Conservation (phyloP, 495 filamentous ascomycete species). For the Diplogelasinospora grovesii region DNA sequence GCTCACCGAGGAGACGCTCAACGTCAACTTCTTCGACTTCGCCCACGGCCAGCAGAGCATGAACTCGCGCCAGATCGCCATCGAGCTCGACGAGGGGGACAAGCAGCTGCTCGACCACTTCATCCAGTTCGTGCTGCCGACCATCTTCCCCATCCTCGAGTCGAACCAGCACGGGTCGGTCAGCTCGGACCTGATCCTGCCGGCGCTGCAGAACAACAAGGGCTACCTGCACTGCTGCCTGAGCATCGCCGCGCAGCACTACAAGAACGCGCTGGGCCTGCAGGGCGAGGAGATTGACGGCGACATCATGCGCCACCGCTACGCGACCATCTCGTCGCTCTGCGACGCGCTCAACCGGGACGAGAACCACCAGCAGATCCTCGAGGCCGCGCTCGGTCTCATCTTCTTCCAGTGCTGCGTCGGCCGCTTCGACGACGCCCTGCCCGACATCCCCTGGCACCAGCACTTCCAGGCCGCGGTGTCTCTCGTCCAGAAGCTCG, state of each 20-base stretch:
- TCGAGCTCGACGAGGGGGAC: constrained; percentile 87
- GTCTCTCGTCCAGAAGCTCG: constrained; percentile 74
- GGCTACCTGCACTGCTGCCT: constrained; percentile 93
- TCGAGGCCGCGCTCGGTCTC: constrained; percentile 92
- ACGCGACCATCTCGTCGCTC: constrained; percentile 76
- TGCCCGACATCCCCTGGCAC: constrained; percentile 94
- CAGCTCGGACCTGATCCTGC: constrained; percentile 73
- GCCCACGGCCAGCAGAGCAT: constrained; percentile 50
- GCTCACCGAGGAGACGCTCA: constrained; percentile 57
- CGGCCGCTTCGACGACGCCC: constrained; percentile 72
- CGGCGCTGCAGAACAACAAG: constrained; percentile 81
- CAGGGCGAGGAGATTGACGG: constrained; percentile 70
- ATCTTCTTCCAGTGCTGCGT: constrained; percentile 97
- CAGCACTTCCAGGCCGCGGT: constrained; percentile 91
- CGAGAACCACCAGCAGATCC: constrained; percentile 74
- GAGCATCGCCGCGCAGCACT: constrained; percentile 91
- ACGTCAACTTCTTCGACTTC: constrained; percentile 74
- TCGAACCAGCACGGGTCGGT: constrained; percentile 75
- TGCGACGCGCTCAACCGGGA: constrained; percentile 78
- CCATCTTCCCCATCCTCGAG: constrained; percentile 88
- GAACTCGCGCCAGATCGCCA: constrained; percentile 55
- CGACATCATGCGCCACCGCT: constrained; percentile 91
- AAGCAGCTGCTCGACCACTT: constrained; percentile 87
- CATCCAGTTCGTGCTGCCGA: constrained; percentile 74
- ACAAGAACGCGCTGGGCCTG: constrained; percentile 66